These are phyloP conservation scores for Trichosporon asahii DNA, from an alignment of 1,284 basidiomycete genomes.

Conservation along the genomic window DNA sequence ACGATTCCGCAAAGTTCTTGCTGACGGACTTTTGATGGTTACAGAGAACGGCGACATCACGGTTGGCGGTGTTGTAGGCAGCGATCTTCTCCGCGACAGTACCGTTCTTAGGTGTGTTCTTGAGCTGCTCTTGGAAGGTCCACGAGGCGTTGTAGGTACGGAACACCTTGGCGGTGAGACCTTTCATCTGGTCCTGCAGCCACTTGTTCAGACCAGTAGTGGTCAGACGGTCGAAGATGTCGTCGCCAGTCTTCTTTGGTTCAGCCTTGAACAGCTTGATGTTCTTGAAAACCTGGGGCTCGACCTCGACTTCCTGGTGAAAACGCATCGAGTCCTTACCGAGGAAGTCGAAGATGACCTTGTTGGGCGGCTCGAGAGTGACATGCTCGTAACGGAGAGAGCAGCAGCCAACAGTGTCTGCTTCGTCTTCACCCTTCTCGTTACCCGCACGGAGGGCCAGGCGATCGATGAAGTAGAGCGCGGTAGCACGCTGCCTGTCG, in stretches of 20 bases:
- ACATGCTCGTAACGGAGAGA: constrained; percentile 92
- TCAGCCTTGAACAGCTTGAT: constrained; percentile 83
- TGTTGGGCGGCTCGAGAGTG: constrained; percentile 77
- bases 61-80: constrained; percentile 92
- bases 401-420: constrained; percentile 95
- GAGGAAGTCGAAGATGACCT: constrained; percentile 86
- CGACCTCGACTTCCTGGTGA: constrained; percentile 82
- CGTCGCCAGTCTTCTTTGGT: constrained; percentile 81
- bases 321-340: constrained; percentile 98
- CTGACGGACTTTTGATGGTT: constrained; percentile 94
- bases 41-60: constrained; percentile 90
- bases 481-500: constrained; percentile 87
- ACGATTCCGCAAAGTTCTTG: constrained; percentile 84
- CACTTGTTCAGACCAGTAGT: constrained; percentile 84
- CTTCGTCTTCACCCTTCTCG: constrained; percentile 97
- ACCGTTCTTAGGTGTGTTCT: constrained; percentile 67
- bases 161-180: constrained; percentile 94
- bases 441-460: constrained; percentile 94
- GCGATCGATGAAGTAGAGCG: constrained; percentile 95
- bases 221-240: constrained; percentile 87
- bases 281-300: constrained; percentile 85
- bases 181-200: constrained; percentile 86
- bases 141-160: constrained; percentile 97
- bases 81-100: constrained; percentile 88
- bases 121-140: constrained; percentile 85